Evolutionary conservation across 495 filamentous ascomycete species (phyloP), one percentile per base, ranked within the genome.

Genomic region (Chaetomidium leptoderma): DNA sequence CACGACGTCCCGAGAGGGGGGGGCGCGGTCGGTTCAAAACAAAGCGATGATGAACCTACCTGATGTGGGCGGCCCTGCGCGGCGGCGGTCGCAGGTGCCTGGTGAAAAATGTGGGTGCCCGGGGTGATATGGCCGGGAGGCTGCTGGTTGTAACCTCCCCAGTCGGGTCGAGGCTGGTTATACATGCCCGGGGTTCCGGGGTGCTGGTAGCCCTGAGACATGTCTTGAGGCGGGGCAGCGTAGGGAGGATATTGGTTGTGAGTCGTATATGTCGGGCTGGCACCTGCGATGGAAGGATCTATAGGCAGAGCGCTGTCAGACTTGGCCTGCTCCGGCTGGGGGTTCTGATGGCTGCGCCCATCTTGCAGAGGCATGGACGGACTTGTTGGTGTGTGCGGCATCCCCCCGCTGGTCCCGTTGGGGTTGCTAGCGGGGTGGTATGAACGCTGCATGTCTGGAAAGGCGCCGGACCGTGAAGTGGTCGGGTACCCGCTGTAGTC

Each of bases 231-330:
- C 16, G 88, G 87, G 37, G 88, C 84, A 44, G 71, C 70, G 75
- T 96, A 97, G 29, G 91, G 90, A 58, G 92, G 89, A 74, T 96
- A 84, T 63, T 84, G 82, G 32, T 68, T 72, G 50, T 86, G 83
- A 2, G 44, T 49, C 65, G 89, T 84, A 68, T 96, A 96, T 61
- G 90, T 89, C 51, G 92, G 90, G 78, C 91, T 96, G 57, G 90
- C 86, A 65, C 88, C 86, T 72, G 93, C 88, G 65, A 97, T 93
- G 64, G 91, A 92, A 62, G 92, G 91, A 95, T 98, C 93, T 97
- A 96, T 88, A 88, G 90, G 91, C 78, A 93, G 83, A 83, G 90
- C 86, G 83, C 81, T 81, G 91, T 96, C 87, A 96, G 90, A 92
- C 74, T 89, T 90, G 72, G 83, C 79, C 78, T 85, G 85, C 24